Conservation (phyloP, 805 yeast species). For the Jamesozyma rosinii region DNA sequence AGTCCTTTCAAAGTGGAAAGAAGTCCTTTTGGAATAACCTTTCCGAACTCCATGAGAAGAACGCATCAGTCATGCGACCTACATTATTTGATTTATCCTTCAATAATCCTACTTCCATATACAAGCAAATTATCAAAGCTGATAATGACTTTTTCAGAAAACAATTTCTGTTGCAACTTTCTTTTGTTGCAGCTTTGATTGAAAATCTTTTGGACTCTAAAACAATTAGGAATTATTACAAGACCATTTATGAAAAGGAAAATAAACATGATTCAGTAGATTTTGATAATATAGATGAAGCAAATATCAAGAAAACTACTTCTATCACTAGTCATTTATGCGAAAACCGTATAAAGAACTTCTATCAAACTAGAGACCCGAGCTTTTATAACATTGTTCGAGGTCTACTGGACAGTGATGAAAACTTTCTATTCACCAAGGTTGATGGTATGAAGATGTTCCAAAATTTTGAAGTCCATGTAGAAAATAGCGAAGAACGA, state of each 20-base stretch:
- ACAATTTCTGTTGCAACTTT: constrained; percentile 22
- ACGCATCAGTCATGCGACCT: constrained; percentile 10
- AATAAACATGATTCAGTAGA: constrained; percentile 7
- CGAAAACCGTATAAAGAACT: constrained; percentile 13
- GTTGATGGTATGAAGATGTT: constrained; percentile 21
- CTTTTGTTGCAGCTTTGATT: constrained; percentile 12
- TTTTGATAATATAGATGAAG: constrained; percentile 9
- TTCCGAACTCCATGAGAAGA: constrained; percentile 1
- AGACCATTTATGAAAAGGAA: constrained; percentile 16
- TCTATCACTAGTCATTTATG: constrained; percentile 11
- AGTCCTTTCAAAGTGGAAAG: constrained; percentile 8
- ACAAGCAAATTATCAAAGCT: constrained; percentile 15
- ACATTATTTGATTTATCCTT: constrained; percentile 19
- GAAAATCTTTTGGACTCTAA: constrained; percentile 11
- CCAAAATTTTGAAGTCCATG: constrained; percentile 9
- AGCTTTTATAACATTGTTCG: constrained; percentile 11
- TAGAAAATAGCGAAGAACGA: background rate
- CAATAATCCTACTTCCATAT: constrained; percentile 13
- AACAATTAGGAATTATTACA: constrained; percentile 16
- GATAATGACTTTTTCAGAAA: constrained; percentile 25
- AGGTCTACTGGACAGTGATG: constrained; percentile 11
- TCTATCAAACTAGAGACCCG: constrained; percentile 21
- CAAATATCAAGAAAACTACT: constrained; percentile 10
- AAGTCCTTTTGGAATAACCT: constrained; percentile 11
- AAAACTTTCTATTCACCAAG: constrained; percentile 12